Evolutionary conservation across 176 grass and related monocot genomes (phyloP), one percentile per base, ranked within the genome.

Genomic region (Otatea glauca): DNA sequence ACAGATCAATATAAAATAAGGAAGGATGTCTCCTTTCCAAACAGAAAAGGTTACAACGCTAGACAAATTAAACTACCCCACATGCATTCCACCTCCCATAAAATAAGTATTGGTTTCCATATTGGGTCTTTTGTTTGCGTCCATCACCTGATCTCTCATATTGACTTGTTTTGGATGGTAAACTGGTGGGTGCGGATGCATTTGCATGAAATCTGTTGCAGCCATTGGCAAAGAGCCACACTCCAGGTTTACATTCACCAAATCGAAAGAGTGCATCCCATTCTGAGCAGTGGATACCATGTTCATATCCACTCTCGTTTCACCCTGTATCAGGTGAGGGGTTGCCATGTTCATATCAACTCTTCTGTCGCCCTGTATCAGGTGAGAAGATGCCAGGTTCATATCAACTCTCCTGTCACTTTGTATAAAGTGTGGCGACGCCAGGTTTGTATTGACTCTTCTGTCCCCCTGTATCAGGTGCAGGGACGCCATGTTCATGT

Each of bases 131-230:
- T 92, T 92, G 77, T 90, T 90, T 85, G 88, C 62, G 44, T 92
- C 88, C 66, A 85, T 81, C 66, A 74, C 77, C 72, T 92, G 85
- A 85, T 90, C 85, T 75, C 85, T 92, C 85, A 81, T 80, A 78
- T 73, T 76, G 24, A 87, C 77, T 72, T 84, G 88, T 29, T 92
- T 90, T 37, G 87, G 74, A 86, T 88, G 87, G 75, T 84, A 89
- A 84, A 83, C 86, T 66, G 35, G 54, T 42, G 83, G 69, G n/a
- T 92, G 90, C 10, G 45, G 80, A 50, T 89, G 90, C 84, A 92
- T 86, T 83, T 89, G 90, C 90, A 92, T 89, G 81, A 89, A 92
- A 83, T 92, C 87, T 44, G 90, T 89, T 42, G 87, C 83, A 34
- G 70, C 54, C 84, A 89, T 89, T 39, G 90, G 87, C 75, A 92